Base-by-base conservation (phyloP, 345 rosid genomes). In the Sisymbrium altissimum region DNA sequence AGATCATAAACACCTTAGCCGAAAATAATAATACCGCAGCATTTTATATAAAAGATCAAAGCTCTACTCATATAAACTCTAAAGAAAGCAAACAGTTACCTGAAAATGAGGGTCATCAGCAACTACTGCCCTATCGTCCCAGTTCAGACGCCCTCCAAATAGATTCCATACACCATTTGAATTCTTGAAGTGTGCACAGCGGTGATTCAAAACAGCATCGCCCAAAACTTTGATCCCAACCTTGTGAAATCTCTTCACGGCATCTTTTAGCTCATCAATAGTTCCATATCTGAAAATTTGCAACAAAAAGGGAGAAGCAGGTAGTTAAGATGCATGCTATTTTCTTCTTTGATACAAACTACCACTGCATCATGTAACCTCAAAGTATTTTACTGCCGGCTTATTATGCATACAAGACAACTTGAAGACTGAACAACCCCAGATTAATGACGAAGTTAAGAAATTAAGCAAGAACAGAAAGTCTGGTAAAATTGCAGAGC, bases 71-170 rank as follows among this genome's bases (percentile, higher is more conserved):
- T 29, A 44, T 45, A 3, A 63, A 9, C 18, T 29, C 18, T 15
- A 23, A 30, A 44, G 41, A 39, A 70, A 66, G 33, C 18, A 45
- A 12, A 64, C 38, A 19, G 32, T 12, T 81, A 94, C 98, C 97
- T 94, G 95, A 77, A 94, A 94, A 82, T 94, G 97, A 67, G 97
- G 95, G 82, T 94, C 98, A 66, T 94, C 98, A 44, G 86, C 91
- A 85, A 91, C 98, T 71, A 94, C 74, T 30, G 98, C 98, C 18
- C 84, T 85, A 72, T 87, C 98, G 78, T 94, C 98, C 98, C 98
- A 94, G 81, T 87, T 87, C 56, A 94, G 75, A 64, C 84, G 90
- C 68, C 98, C 98, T 13, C 98, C 98, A 79, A 87, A 94, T 46
- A 89, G 74, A 82, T 94, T 94, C 98, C 98, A 94, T 14, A 91